A percentile compares a stretch with the other conserved stretches of the same genome.
phyloP scores from a whole-genome alignment of 2,329 filamentous ascomycete genomes.

The Aureobasidium sp. region DNA sequence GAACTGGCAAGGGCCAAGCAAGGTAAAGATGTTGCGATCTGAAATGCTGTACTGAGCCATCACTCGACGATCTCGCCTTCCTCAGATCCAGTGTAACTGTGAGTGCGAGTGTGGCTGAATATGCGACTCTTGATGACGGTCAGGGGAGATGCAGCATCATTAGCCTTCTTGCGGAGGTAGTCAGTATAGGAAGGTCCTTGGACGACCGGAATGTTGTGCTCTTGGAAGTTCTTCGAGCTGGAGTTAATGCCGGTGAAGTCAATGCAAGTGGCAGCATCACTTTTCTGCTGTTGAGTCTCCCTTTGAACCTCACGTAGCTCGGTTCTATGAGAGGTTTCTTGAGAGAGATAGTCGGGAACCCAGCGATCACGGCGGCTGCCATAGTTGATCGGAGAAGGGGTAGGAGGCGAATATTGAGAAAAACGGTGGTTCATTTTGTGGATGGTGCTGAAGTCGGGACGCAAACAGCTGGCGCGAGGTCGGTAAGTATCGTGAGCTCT shows the following conservation, averaged over 20 bases:
- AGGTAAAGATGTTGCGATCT: too few species aligned
- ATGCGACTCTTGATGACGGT: background rate
- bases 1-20: too few species aligned
- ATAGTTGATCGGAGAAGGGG: background rate
- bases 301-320: background rate
- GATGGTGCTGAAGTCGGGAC: background rate
- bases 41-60: background rate
- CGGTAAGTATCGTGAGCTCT: background rate
- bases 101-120: background rate
- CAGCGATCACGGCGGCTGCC: background rate
- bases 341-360: background rate
- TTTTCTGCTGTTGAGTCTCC: background rate
- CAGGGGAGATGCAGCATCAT: background rate
- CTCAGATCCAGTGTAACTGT: background rate
- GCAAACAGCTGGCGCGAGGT: background rate
- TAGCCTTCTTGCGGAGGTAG: background rate
- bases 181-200: background rate
- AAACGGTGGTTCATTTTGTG: background rate
- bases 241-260: background rate
- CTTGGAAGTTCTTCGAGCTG: background rate
- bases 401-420: background rate
- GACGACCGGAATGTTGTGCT: background rate
- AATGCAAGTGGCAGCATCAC: too few species aligned
- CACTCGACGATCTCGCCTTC: background rate
- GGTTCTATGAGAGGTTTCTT: background rate